A percentile compares a stretch with the other conserved stretches of the same genome.
These are phyloP conservation scores for Rhododendron henanense DNA, from an alignment of 148 eudicot species.

Conservation along the genomic window DNA sequence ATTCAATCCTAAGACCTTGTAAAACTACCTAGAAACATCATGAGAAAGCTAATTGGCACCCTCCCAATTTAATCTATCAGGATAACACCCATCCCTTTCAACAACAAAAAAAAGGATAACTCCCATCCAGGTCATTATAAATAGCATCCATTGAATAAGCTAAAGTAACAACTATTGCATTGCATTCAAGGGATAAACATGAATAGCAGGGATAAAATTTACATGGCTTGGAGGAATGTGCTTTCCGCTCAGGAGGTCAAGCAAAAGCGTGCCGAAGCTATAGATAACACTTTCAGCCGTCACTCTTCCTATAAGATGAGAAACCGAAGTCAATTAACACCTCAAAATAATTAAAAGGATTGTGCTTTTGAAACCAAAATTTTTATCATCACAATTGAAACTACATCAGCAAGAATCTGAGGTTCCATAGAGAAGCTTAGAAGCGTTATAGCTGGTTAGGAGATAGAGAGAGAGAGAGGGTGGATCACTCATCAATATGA, in stretches of 20 bases:
- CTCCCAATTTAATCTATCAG: background rate
- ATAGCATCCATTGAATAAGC: background rate
- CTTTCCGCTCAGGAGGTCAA: constrained; percentile 92
- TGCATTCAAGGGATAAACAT: background rate
- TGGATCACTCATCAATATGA: background rate
- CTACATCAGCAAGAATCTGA: background rate
- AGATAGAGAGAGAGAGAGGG: background rate
- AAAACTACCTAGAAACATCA: background rate
- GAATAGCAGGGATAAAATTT: constrained; percentile 15
- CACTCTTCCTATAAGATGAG: constrained; percentile 55
- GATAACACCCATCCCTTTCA: background rate
- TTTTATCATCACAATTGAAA: background rate
- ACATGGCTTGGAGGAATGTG: constrained; percentile 89
- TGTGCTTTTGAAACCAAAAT: background rate
- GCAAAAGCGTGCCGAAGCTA: constrained; percentile 94
- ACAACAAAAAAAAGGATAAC: background rate
- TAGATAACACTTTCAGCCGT: constrained; percentile 95
- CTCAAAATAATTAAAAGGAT: background rate
- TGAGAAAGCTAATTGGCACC: background rate
- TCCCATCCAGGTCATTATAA: background rate
- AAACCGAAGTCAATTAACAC: background rate
- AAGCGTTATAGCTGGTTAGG: background rate
- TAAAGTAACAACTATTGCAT: background rate
- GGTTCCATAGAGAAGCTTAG: background rate
- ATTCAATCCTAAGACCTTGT: background rate